Evolutionary conservation across 768 basidiomycete genomes (phyloP).

Genomic region (Trametes punicea): DNA sequence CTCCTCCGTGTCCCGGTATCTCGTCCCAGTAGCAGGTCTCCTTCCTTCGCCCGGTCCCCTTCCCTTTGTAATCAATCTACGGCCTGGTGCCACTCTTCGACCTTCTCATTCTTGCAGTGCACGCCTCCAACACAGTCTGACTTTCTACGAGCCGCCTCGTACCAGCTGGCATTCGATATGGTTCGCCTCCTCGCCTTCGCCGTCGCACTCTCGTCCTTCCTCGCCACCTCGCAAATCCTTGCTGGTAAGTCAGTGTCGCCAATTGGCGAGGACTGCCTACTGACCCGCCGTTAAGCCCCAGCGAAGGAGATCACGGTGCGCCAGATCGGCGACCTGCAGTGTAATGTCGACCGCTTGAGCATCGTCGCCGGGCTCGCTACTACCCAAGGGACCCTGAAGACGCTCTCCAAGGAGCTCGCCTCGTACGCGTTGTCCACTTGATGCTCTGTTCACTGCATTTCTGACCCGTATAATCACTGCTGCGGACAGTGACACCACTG

Average conservation of each 20-base stretch:
- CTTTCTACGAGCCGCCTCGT: no score
- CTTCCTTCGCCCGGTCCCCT: no score
- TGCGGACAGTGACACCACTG: conserved; percentile 1
- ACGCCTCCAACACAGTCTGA: no score
- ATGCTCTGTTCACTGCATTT: background rate
- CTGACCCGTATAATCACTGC: background rate
- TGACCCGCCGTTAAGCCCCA: background rate
- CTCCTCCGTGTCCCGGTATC: no score
- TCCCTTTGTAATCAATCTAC: no score
- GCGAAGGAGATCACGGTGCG: conserved; percentile 18
- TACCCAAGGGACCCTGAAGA: conserved; percentile 21
- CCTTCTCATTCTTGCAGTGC: background rate
- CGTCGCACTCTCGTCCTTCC: conserved; percentile 11
- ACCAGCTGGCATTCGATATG: conserved; percentile 4
- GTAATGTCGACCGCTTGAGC: conserved; percentile 33
- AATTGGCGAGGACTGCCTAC: background rate
- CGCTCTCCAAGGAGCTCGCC: conserved; percentile 20
- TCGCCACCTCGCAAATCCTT: conserved; percentile 13
- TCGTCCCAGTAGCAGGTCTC: no score
- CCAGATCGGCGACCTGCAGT: conserved; percentile 32
- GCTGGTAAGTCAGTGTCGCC: background rate
- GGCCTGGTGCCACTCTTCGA: conserved; percentile 13
- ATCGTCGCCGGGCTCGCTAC: conserved; percentile 28
- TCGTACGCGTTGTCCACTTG: background rate
- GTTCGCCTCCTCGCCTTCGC: conserved; percentile 8